A percentile compares a stretch with the other conserved stretches of the same genome.
Evolutionary conservation across 2,329 filamentous ascomycete genomes (phyloP).

Genomic region (Hypoxylon sp.): DNA sequence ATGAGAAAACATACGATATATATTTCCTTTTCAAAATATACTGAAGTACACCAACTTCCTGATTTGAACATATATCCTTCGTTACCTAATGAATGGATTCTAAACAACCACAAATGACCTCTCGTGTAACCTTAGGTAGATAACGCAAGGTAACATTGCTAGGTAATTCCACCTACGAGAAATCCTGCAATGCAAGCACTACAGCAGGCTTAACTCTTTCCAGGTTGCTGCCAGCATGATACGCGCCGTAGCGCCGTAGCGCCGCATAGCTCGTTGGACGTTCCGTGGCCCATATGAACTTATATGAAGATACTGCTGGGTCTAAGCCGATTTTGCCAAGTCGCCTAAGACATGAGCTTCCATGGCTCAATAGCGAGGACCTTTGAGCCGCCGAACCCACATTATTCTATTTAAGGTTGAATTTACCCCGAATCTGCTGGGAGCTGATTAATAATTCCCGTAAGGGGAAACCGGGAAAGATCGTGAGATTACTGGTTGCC

Average conservation of each 20-base stretch:
- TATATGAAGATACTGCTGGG: constrained; percentile 31
- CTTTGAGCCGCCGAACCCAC: constrained; percentile 40
- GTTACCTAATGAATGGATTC: no score
- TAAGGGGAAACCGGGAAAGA: constrained; percentile 30
- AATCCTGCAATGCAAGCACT: not conserved
- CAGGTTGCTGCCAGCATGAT: not conserved
- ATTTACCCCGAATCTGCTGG: constrained; percentile 42
- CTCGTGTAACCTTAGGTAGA: no score
- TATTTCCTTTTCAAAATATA: no score
- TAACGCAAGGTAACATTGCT: no score
- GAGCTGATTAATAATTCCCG: constrained; percentile 18
- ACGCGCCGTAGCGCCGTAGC: constrained; percentile 1
- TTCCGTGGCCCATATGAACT: constrained; percentile 37
- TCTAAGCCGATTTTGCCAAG: constrained; percentile 30
- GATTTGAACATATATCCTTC: no score
- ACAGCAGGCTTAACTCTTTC: not conserved
- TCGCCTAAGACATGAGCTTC: constrained; percentile 31
- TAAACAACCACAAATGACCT: no score
- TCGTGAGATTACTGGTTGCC: constrained; percentile 37
- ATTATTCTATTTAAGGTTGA: constrained; percentile 32
- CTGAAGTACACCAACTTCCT: no score
- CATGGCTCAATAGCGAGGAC: constrained; percentile 36
- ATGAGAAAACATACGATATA: no score
- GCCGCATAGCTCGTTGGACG: constrained; percentile 23
- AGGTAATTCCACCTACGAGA: not conserved